Percentiles rank a stretch among this genome's conserved stretches.
phyloP scores from a whole-genome alignment of 1,284 basidiomycete species.

The Tylopilus sp. region DNA sequence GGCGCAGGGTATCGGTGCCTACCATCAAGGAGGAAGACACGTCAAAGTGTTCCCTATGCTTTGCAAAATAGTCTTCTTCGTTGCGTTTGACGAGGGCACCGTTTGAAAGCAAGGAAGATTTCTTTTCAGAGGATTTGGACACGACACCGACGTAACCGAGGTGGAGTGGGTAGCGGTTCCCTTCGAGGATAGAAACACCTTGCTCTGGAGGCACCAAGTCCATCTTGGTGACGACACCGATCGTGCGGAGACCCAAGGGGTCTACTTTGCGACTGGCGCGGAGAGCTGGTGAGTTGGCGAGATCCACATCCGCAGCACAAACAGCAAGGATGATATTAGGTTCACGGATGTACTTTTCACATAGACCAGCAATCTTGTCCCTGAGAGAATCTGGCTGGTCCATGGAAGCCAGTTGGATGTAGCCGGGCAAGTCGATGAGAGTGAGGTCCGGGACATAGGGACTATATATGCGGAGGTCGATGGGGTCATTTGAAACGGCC shows the following conservation, averaged over 20 bases:
- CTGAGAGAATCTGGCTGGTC: conserved; percentile 97
- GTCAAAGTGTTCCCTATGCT: conserved; percentile 79
- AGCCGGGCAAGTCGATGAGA: conserved; percentile 97
- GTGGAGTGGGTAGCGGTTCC: conserved; percentile 97
- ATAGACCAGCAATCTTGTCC: conserved; percentile 91
- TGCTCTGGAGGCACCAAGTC: conserved; percentile 91
- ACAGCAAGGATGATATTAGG: conserved; percentile 99
- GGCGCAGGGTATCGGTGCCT: conserved; percentile 91
- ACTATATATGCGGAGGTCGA: conserved; percentile 97
- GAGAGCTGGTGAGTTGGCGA: conserved; percentile 97
- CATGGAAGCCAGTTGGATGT: conserved; percentile 95
- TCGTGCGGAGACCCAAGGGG: conserved; percentile 93
- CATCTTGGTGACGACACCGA: conserved; percentile 99
- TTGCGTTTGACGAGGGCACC: conserved; percentile 70
- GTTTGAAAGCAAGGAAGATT: conserved; percentile 54
- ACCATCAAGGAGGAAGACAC: conserved; percentile 80
- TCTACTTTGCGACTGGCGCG: conserved; percentile 95
- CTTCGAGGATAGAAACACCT: conserved; percentile 86
- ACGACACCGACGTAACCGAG: conserved; percentile 99
- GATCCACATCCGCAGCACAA: conserved; percentile 97
- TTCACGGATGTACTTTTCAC: conserved; percentile 97
- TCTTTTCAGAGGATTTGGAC: conserved; percentile 76
- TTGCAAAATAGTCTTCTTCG: conserved; percentile 87
- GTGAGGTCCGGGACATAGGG: conserved; percentile 97
- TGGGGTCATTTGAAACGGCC: conserved; percentile 94